Evolutionary conservation across 2,329 filamentous ascomycete genomes (phyloP).

Genomic region (Huntiella omanensis): DNA sequence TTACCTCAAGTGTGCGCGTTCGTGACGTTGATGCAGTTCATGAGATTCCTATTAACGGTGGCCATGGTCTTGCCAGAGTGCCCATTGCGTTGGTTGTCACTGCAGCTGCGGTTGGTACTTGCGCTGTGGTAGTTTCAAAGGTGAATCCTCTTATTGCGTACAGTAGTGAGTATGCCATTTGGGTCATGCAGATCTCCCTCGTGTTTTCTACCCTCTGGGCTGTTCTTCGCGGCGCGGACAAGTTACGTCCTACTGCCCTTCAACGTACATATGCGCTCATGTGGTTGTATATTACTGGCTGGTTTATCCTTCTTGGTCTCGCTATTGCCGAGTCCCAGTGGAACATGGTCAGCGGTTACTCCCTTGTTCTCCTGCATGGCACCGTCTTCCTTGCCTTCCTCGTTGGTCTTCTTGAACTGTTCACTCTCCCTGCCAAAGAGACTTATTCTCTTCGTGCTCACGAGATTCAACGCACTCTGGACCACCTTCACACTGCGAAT

Average conservation of each 20-base stretch:
- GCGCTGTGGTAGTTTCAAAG: slow-evolving; percentile 59
- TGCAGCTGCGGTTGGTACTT: slow-evolving; percentile 46
- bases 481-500: not conserved
- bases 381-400: slow-evolving; percentile 55
- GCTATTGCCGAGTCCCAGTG: slow-evolving; percentile 62
- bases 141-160: slow-evolving; percentile 84
- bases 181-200: slow-evolving; percentile 68
- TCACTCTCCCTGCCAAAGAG: slow-evolving; percentile 53
- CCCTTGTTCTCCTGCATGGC: slow-evolving; percentile 62
- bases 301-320: slow-evolving; percentile 50
- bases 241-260: slow-evolving; percentile 66
- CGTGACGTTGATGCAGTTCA: slow-evolving; percentile 42
- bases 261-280: slow-evolving; percentile 64
- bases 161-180: slow-evolving; percentile 57
- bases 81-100: slow-evolving; percentile 56
- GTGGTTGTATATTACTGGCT: slow-evolving; percentile 66
- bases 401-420: slow-evolving; percentile 63
- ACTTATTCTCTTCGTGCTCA: slow-evolving; percentile 44
- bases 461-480: slow-evolving; percentile 19
- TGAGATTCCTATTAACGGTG: slow-evolving; percentile 48
- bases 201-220: slow-evolving; percentile 75
- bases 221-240: slow-evolving; percentile 58
- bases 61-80: slow-evolving; percentile 69
- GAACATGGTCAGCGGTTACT: slow-evolving; percentile 58
- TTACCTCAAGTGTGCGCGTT: slow-evolving; percentile 41